Evolutionary conservation across 31 red algal genomes (phyloP), one percentile per base, ranked within the genome.

Genomic region (Odonthalia washingtoniensis): DNA sequence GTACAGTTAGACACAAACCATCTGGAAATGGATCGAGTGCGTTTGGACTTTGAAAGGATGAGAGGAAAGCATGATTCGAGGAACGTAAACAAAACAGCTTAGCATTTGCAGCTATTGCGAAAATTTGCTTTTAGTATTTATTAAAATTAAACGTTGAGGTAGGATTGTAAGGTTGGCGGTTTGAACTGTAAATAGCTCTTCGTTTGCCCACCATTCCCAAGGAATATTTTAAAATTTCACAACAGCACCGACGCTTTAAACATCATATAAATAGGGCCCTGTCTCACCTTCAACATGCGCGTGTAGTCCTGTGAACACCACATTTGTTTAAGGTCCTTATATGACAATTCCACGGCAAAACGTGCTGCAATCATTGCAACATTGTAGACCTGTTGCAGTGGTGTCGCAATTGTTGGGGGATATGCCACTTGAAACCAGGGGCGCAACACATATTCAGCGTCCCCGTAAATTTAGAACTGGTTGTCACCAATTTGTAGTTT

Each of bases 321-420:
- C 14, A 61, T 61, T 61, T 61, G 52, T 24, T 61, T 61, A 61
- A 61, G 52, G 52, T 61, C 52, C 52, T 61, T 61, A 24, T 61
- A 61, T 14, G 52, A 61, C 14, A 14, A 61, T 24, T 61, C 52
- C 24, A 61, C 52, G 24, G 52, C 52, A 17, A 17, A 14, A 17
- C 52, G 14, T 17, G 24, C 52, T 14, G 52, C 52, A 61, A 14
- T 61, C 52, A 61, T 61, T 14, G 14, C 52, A 14, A 14, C 16
- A 24, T 61, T 61, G 52, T 17, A 61, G 52, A 24, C 52, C 16
- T 14, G 16, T 61, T 61, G 16, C 14, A 61, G 14, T 17, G 52
- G 52, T 24, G 52, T 61, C 24, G 52, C 52, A 17, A 14, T 24
- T 24, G 24, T 17, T 17, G 52, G 52, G 24, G 52, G 52, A 61